Conservation (phyloP, 2,329 filamentous ascomycete species). For the Verticillium isaacii region DNA sequence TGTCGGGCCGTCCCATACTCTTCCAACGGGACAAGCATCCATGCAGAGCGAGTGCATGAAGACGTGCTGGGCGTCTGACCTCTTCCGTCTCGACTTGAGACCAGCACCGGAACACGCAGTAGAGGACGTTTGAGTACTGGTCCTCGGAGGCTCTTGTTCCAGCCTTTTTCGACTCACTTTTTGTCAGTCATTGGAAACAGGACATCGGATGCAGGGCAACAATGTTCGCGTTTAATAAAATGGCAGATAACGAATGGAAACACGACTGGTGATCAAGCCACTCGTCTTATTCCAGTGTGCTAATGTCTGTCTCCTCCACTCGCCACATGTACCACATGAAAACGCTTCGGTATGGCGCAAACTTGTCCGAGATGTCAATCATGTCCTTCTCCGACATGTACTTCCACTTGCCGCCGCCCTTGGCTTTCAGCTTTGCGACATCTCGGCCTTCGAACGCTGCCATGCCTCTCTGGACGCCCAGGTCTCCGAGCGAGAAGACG, state of each 20-base stretch:
- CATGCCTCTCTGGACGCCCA: conserved; percentile 94
- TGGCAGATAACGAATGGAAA: too few relatives aligned
- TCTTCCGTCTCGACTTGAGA: neutral
- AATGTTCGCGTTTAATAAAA: too few relatives aligned
- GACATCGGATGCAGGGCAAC: neutral
- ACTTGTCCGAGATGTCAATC: conserved; percentile 73
- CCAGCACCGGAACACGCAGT: neutral
- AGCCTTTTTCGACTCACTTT: too few relatives aligned
- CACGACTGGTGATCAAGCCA: neutral
- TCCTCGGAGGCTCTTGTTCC: too few relatives aligned
- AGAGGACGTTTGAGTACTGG: too few relatives aligned
- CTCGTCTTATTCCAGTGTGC: conserved; percentile 41
- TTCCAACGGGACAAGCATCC: neutral
- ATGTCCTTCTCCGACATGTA: conserved; percentile 96
- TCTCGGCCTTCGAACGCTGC: conserved; percentile 81
- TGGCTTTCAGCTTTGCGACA: conserved; percentile 75
- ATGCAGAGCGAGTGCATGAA: neutral
- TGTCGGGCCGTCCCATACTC: neutral
- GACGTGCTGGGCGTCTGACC: neutral
- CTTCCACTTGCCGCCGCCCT: conserved; percentile 83
- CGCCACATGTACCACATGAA: conserved; percentile 99
- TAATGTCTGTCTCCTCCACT: conserved; percentile 73
- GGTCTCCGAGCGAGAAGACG: conserved; percentile 85
- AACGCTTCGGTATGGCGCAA: conserved; percentile 80
- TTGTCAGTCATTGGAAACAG: too few relatives aligned